phyloP scores from a whole-genome alignment of 768 basidiomycete genomes.

The Russula lepida region DNA sequence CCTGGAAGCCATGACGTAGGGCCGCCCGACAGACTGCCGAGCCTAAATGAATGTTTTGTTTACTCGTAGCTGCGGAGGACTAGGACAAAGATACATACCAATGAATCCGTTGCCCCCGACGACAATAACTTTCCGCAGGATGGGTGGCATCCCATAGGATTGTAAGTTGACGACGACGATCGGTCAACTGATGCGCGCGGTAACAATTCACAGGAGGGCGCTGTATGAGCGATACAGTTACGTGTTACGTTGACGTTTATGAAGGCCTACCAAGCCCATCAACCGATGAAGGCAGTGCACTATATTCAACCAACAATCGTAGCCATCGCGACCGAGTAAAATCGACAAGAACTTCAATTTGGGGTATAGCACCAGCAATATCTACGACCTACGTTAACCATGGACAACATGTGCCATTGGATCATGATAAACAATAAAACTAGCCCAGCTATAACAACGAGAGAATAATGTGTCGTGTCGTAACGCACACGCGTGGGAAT shows the following conservation, averaged over 20 bases:
- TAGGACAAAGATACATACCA: conserved; percentile 37
- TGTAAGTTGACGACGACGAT: background rate
- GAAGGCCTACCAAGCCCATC: background rate
- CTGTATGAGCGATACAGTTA: background rate
- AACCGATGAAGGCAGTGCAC: background rate
- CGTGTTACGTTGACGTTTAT: background rate
- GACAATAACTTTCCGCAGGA: conserved; percentile 66
- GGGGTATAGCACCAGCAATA: background rate
- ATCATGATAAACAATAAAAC: background rate
- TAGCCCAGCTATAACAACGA: conserved; percentile 15
- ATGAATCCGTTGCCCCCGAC: conserved; percentile 99
- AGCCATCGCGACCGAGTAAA: background rate
- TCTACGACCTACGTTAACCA: background rate
- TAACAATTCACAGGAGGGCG: background rate
- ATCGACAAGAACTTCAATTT: background rate
- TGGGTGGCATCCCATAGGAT: conserved; percentile 10
- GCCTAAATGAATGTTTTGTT: conserved; percentile 39
- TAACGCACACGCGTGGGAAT: conserved; percentile 22
- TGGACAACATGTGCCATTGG: background rate
- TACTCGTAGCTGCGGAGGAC: background rate
- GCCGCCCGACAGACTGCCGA: conserved; percentile 91
- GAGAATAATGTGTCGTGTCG: conserved; percentile 16
- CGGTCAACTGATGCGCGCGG: too few relatives aligned
- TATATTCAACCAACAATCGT: background rate
- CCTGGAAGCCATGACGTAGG: conserved; percentile 72